Percentiles rank a stretch among this genome's conserved stretches.
Evolutionary conservation across 495 filamentous ascomycete genomes (phyloP).

Genomic region (Cercophora sp.): DNA sequence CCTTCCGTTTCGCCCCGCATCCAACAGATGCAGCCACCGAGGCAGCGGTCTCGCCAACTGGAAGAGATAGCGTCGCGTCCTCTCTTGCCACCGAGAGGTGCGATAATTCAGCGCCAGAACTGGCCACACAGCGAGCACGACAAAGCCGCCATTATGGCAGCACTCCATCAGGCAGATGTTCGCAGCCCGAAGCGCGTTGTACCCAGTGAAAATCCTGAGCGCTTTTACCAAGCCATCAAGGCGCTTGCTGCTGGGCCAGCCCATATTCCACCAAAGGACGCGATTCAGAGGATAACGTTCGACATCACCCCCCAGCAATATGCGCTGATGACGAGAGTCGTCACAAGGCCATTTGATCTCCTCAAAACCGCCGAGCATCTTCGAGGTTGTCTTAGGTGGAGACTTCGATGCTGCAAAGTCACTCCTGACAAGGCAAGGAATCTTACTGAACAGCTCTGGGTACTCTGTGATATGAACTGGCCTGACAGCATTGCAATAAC

Average conservation of each 20-base stretch:
- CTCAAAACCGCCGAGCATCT: constrained; percentile 31
- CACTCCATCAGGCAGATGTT: constrained; percentile 56
- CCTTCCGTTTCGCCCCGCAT: too few species aligned
- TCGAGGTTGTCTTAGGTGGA: constrained; percentile 38
- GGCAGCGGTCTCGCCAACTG: constrained; percentile 17
- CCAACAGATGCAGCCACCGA: constrained; percentile 15
- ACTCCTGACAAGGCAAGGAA: neutral
- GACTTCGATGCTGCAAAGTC: constrained; percentile 33
- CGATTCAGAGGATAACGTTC: constrained; percentile 31
- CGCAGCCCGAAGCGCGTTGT: constrained; percentile 51
- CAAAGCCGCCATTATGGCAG: constrained; percentile 40
- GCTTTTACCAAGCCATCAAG: constrained; percentile 46
- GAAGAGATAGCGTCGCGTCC: constrained; percentile 29
- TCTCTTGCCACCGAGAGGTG: constrained; percentile 17
- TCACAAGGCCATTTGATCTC: constrained; percentile 5
- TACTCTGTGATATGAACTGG: constrained; percentile 61
- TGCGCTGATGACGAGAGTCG: constrained; percentile 17
- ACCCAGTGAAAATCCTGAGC: constrained; percentile 22
- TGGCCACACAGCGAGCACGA: constrained; percentile 39
- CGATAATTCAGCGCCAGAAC: constrained; percentile 20
- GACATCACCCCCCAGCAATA: constrained; percentile 31
- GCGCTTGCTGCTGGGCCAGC: constrained; percentile 40
- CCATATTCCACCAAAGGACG: constrained; percentile 25
- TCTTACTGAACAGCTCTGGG: constrained; percentile 52
- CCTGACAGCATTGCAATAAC: constrained; percentile 64